A percentile compares a stretch with the other conserved stretches of the same genome.
These are phyloP conservation scores for Cyphellophora attinorum DNA, from an alignment of 2,329 filamentous ascomycete genomes.

Conservation along the genomic window DNA sequence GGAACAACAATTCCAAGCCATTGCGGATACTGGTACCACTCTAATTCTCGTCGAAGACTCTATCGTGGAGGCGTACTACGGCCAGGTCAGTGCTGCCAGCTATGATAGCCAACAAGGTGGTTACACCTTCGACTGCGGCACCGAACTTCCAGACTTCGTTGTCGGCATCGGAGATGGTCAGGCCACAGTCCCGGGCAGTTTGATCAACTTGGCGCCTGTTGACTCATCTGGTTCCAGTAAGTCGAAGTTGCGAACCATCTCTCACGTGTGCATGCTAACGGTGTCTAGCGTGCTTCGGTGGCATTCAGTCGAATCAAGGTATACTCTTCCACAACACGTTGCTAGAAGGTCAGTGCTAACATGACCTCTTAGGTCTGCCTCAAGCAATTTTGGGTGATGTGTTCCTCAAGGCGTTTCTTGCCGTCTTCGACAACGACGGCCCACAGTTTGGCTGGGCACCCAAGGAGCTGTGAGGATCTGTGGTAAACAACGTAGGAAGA, in stretches of 20 bases:
- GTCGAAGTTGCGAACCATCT: conserved; percentile 1
- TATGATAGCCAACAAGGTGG: conserved; percentile 15
- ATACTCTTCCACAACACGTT: conserved; percentile 22
- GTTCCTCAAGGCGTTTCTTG: conserved; percentile 69
- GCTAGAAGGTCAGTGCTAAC: neutral
- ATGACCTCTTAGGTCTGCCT: no score
- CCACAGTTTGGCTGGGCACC: conserved; percentile 14
- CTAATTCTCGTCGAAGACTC: conserved; percentile 49
- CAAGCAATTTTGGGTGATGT: conserved; percentile 67
- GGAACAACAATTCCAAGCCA: conserved; percentile 38
- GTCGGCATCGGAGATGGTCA: conserved; percentile 40
- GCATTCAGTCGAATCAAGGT: conserved; percentile 56
- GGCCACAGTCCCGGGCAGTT: conserved; percentile 42
- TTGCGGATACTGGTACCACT: conserved; percentile 64
- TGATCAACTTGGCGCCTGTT: conserved; percentile 37
- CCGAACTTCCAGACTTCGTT: conserved; percentile 44
- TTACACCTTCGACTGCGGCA: conserved; percentile 37
- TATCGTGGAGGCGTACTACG: conserved; percentile 52
- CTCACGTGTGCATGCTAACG: neutral
- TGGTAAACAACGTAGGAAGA: no score
- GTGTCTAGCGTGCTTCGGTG: conserved; percentile 55
- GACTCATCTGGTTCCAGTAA: conserved; percentile 11
- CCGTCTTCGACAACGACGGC: conserved; percentile 52
- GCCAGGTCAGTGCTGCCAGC: conserved; percentile 40
- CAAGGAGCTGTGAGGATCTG: conserved; percentile 14